Conservation (phyloP, 345 rosid genomes). For the Tarenaya hassleriana region DNA sequence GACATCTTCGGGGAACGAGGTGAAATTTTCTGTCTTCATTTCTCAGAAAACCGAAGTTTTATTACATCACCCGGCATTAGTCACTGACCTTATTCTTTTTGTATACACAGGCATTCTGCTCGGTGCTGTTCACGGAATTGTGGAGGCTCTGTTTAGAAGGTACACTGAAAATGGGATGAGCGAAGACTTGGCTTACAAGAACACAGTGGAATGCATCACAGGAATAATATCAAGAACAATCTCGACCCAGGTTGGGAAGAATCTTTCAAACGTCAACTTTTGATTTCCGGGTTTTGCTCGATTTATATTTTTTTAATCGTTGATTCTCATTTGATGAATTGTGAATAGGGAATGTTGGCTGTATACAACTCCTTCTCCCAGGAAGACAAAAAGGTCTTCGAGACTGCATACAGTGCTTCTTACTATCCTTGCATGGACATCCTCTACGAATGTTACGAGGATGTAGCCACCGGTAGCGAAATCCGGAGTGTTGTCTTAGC, state of each 20-base stretch:
- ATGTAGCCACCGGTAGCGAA: conserved; percentile 78
- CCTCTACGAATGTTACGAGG: conserved; percentile 82
- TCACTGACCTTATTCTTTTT: neutral
- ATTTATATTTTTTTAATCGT: neutral
- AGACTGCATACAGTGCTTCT: conserved; percentile 72
- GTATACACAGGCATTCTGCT: conserved; percentile 45
- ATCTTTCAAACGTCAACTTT: neutral
- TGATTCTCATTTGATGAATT: neutral
- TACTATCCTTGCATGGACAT: conserved; percentile 87
- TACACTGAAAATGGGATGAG: conserved; percentile 60
- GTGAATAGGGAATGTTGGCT: conserved; percentile 75
- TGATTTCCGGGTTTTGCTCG: neutral
- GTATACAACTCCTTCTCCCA: conserved; percentile 73
- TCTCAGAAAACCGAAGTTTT: too few relatives aligned
- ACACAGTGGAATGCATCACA: conserved; percentile 65
- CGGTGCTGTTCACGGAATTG: conserved; percentile 65
- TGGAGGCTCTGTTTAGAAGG: conserved; percentile 53
- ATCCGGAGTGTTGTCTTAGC: conserved; percentile 85
- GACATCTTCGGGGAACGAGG: conserved; percentile 96
- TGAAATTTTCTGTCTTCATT: conserved; percentile 25
- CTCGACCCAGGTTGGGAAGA: conserved; percentile 56
- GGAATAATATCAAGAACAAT: conserved; percentile 56
- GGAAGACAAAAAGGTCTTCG: conserved; percentile 69
- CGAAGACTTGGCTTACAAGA: conserved; percentile 52
- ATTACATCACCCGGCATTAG: neutral